These are phyloP conservation scores for Salix arbutifolia DNA, from an alignment of 345 rosid genomes.

Conservation along the genomic window DNA sequence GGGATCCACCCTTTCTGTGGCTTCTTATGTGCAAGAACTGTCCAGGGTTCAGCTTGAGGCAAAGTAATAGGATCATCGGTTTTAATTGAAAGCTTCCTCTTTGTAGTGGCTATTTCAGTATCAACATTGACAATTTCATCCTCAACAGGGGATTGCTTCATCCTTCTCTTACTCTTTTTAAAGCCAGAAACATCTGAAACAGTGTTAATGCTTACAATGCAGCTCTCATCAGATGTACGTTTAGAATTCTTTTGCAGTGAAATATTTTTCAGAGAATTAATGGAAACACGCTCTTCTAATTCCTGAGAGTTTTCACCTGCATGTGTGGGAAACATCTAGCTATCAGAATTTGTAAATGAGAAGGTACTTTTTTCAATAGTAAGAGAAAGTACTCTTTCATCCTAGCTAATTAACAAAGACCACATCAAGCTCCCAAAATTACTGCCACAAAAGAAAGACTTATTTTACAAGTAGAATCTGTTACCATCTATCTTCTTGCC, in stretches of 20 bases:
- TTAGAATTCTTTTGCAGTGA: slow-evolving; percentile 25
- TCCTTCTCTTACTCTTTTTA: slow-evolving; percentile 35
- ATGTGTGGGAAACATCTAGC: slow-evolving; percentile 7
- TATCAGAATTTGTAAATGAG: slow-evolving; percentile 1
- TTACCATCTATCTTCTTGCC: slow-evolving; percentile 50
- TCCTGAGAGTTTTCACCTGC: slow-evolving; percentile 44
- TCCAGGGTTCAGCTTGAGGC: slow-evolving; percentile 76
- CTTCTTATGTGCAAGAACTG: slow-evolving; percentile 80
- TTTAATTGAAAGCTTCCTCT: slow-evolving; percentile 33
- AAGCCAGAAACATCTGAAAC: slow-evolving; percentile 32
- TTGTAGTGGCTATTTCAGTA: slow-evolving; percentile 15
- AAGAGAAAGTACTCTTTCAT: neutral
- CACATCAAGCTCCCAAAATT: neutral
- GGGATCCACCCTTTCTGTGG: slow-evolving; percentile 81
- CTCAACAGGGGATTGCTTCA: slow-evolving; percentile 28
- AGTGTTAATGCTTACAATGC: slow-evolving; percentile 20
- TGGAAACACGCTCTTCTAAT: slow-evolving; percentile 26
- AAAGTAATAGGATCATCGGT: slow-evolving; percentile 23
- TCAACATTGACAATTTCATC: slow-evolving; percentile 24
- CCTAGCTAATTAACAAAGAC: neutral
- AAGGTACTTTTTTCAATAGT: neutral
- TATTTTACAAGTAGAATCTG: neutral
- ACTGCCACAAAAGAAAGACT: neutral
- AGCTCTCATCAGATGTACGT: slow-evolving; percentile 19
- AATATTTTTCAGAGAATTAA: slow-evolving; percentile 23